A percentile compares a stretch with the other conserved stretches of the same genome.
Evolutionary conservation across 768 basidiomycete genomes (phyloP).

Genomic region (Tephrocybe rancida): DNA sequence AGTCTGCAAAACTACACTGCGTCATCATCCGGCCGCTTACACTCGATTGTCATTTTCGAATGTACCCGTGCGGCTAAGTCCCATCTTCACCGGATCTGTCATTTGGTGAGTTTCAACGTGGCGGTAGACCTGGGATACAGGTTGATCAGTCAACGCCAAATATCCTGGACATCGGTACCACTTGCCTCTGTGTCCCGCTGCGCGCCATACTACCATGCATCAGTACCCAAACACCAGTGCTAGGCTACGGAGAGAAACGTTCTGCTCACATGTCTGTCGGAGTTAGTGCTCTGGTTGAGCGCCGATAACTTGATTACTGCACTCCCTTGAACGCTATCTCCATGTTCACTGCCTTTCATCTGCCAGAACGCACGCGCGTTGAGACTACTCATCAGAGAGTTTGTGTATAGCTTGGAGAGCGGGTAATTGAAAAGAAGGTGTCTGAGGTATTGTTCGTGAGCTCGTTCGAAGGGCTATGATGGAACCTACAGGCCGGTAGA

Average conservation of each 20-base stretch:
- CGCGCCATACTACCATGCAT: not conserved
- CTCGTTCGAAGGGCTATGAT: not conserved
- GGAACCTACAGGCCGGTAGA: constrained; percentile 27
- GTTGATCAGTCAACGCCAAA: too few species aligned
- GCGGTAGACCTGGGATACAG: constrained; percentile 16
- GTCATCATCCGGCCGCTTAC: too few species aligned
- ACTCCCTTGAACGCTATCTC: not conserved
- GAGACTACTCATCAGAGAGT: constrained; percentile 41
- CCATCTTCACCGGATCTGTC: not conserved
- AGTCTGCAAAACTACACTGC: too few species aligned
- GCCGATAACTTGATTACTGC: not conserved
- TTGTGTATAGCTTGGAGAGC: constrained; percentile 43
- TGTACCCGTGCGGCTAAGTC: too few species aligned
- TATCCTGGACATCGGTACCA: not conserved
- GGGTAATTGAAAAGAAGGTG: constrained; percentile 41
- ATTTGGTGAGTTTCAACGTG: constrained; percentile 22
- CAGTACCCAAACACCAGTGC: too few species aligned
- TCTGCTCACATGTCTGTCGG: not conserved
- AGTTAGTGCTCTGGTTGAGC: not conserved
- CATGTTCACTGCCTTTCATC: constrained; percentile 2
- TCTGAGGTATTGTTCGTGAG: constrained; percentile 16
- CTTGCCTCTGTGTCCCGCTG: constrained; percentile 5
- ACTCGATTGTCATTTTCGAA: too few species aligned
- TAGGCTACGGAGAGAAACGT: not conserved
- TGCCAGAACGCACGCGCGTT: constrained; percentile 35